phyloP scores from a whole-genome alignment of 768 basidiomycete genomes.

The Paxillus involutus region DNA sequence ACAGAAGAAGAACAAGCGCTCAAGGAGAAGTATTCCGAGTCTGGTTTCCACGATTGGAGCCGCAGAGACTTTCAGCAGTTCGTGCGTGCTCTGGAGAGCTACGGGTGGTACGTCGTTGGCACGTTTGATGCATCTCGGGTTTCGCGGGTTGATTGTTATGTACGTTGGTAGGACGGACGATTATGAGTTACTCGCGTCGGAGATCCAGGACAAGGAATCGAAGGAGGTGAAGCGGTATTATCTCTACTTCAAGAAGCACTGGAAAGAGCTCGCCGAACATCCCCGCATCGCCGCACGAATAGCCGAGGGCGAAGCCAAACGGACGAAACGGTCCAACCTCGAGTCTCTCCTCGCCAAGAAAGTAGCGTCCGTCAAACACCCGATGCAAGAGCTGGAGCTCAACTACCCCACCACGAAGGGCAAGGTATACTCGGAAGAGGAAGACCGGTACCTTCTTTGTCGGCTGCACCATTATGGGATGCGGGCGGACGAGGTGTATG shows the following conservation, averaged over 20 bases:
- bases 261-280: conserved; percentile 72
- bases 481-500: conserved; percentile 86
- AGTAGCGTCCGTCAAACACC: conserved; percentile 79
- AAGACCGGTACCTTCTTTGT: conserved; percentile 92
- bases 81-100: conserved; percentile 70
- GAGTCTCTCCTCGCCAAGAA: conserved; percentile 79
- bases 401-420: conserved; percentile 96
- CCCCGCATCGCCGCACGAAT: conserved; percentile 83
- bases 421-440: conserved; percentile 95
- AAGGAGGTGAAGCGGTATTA: conserved; percentile 81
- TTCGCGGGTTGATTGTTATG: neutral
- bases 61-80: conserved; percentile 93
- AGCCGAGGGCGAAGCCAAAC: conserved; percentile 85
- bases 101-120: conserved; percentile 66
- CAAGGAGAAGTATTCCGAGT: conserved; percentile 74
- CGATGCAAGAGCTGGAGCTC: conserved; percentile 96
- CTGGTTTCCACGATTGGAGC: conserved; percentile 91
- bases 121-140: too few species aligned
- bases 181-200: conserved; percentile 68
- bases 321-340: conserved; percentile 80
- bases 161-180: conserved; percentile 52
- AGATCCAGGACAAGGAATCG: conserved; percentile 81
- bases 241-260: conserved; percentile 83
- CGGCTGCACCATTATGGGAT: conserved; percentile 89
- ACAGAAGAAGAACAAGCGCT: conserved; percentile 83